Conservation (phyloP, 2,329 filamentous ascomycete genomes). For the Fusarium falciforme region DNA sequence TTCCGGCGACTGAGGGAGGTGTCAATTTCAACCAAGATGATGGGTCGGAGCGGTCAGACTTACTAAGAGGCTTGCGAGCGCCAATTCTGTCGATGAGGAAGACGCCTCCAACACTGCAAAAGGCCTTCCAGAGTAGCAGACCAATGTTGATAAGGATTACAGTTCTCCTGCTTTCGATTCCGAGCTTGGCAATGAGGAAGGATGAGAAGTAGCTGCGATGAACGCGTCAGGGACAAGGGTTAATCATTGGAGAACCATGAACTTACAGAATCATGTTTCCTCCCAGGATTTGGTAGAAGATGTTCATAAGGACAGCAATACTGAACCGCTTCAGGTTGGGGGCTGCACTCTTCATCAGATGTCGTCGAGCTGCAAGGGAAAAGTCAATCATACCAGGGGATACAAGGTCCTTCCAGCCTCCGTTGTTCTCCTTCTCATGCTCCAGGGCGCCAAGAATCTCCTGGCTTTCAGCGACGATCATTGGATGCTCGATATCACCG, state of each 20-base stretch:
- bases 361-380: not conserved
- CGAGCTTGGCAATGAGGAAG: conserved; percentile 1
- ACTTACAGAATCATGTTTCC: conserved; percentile 21
- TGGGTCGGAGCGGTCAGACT: too few species aligned
- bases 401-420: conserved; percentile 19
- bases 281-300: conserved; percentile 13
- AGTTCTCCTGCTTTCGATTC: not conserved
- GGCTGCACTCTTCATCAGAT: conserved; percentile 1
- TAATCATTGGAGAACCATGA: not conserved
- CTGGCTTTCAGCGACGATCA: not conserved
- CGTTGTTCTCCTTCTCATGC: conserved; percentile 3
- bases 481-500: not conserved
- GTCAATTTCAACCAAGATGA: not conserved
- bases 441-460: conserved; percentile 10
- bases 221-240: not conserved
- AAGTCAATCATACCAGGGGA: not conserved
- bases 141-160: conserved; percentile 12
- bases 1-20: not conserved
- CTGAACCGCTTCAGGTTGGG: conserved; percentile 10
- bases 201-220: conserved; percentile 13
- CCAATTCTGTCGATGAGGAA: conserved; percentile 17
- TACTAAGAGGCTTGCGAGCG: conserved; percentile 13
- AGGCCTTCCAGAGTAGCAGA: conserved; percentile 9
- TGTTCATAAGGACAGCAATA: conserved; percentile 9
- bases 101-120: conserved; percentile 5